Percentiles rank a stretch among this genome's conserved stretches.
Evolutionary conservation across 768 basidiomycete genomes (phyloP).

Genomic region (Coprinopsis strossmayeri): DNA sequence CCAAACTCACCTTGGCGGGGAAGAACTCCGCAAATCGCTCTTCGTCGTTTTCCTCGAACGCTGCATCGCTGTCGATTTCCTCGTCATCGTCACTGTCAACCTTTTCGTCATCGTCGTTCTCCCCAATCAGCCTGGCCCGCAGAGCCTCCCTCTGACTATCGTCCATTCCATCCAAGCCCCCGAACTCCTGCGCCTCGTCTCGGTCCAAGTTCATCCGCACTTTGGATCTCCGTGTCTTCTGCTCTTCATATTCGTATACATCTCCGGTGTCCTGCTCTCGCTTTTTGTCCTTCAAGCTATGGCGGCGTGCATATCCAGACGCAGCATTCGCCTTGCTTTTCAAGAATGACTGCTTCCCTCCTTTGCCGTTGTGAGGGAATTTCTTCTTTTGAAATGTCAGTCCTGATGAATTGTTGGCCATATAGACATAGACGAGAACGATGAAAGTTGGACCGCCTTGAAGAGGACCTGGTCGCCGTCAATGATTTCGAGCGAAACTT

Average conservation of each 20-base stretch:
- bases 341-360: constrained; percentile 2
- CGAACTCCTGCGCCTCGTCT: constrained; percentile 8
- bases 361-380: neutral
- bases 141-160: constrained; percentile 3
- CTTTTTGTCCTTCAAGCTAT: constrained; percentile 8
- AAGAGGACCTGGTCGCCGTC: no score
- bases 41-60: constrained; percentile 76
- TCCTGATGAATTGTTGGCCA: no score
- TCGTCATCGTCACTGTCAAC: constrained; percentile 74
- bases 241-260: constrained; percentile 7
- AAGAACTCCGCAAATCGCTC: constrained; percentile 72
- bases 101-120: constrained; percentile 42
- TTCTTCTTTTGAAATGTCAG: neutral
- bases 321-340: constrained; percentile 10
- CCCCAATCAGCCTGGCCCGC: constrained; percentile 43
- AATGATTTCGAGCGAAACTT: neutral
- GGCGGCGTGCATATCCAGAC: constrained; percentile 5
- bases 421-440: no score
- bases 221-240: constrained; percentile 7
- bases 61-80: constrained; percentile 79
- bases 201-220: constrained; percentile 5
- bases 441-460: no score
- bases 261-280: constrained; percentile 1
- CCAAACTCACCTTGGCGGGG: constrained; percentile 33
- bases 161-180: constrained; percentile 5